Base-by-base conservation (phyloP, 441 rosid genomes). In the Croton laevigatus region DNA sequence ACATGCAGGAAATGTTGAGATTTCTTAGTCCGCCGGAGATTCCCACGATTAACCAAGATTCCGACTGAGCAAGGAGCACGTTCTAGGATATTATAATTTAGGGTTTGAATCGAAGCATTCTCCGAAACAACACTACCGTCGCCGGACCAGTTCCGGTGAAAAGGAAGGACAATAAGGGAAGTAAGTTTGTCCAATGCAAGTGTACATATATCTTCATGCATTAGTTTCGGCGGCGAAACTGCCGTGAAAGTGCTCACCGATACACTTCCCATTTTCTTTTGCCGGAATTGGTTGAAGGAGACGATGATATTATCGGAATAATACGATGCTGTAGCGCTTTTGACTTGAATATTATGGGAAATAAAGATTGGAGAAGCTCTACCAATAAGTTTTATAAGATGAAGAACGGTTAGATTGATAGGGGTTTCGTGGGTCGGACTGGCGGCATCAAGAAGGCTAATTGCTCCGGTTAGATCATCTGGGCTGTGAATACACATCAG, bases 41-140 rank as follows among this genome's bases (percentile, higher is more conserved):
- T 40, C 10, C 82, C 82, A 4, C 85, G 76, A 53, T 87, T 82
- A 8, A 87, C 61, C 20, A 84, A 68, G 53, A 87, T 82, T 4
- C 89, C 91, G 0, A 87, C 78, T 3, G 94, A 87, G 72, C 90
- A 87, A 46, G 89, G 91, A 9, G 89, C 84, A 23, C 68, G 80
- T 17, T 82, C 80, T 3, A 89, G 75, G 53, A 84, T 83, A 1
- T 68, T 71, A 17, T 16, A 5, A 14, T 85, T 86, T 3, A 86
- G 72, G 14, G 53, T 66, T 8, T 87, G 62, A 38, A 81, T 59
- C 19, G 32, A 66, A 9, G 53, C 72, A 46, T 64, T 71, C n/a
- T 86, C 86, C 0, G 78, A 66, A 5, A 76, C 73, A 1, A 82
- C 14, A 36, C 27, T 32, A 8, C 87, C 85, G 1, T 76, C 80